A percentile compares a stretch with the other conserved stretches of the same genome.
phyloP scores from a whole-genome alignment of 192 early-diverging fungal species.

The Martensiomyces pterosporus region DNA sequence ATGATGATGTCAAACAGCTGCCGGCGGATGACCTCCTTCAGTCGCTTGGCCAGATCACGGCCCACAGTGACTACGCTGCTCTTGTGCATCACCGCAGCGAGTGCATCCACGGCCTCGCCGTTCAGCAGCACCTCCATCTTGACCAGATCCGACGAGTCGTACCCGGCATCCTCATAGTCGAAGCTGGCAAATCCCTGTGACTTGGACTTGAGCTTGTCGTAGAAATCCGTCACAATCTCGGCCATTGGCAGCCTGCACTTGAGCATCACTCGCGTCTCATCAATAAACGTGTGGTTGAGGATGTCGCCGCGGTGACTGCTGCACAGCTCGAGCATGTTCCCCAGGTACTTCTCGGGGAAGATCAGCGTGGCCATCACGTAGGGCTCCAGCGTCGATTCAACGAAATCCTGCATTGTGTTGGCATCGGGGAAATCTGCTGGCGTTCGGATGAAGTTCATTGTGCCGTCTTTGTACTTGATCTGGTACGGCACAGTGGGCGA shows the following conservation, averaged over 20 bases:
- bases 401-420: constrained; percentile 59
- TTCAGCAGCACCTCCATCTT: constrained; percentile 92
- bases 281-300: constrained; percentile 82
- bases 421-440: constrained; percentile 89
- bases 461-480: constrained; percentile 46
- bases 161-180: constrained; percentile 95
- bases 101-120: constrained; percentile 85
- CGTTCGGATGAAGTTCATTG: constrained; percentile 60
- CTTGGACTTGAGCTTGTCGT: constrained; percentile 87
- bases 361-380: constrained; percentile 91
- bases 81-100: constrained; percentile 84
- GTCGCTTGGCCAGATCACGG: constrained; percentile 74
- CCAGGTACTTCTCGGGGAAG: constrained; percentile 78
- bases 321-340: constrained; percentile 71
- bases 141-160: constrained; percentile 80
- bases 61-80: constrained; percentile 64
- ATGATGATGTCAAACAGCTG: constrained; percentile 95
- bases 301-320: constrained; percentile 72
- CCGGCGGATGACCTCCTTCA: constrained; percentile 78
- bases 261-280: constrained; percentile 78
- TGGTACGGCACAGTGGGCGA: constrained; percentile 88
- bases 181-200: constrained; percentile 82
- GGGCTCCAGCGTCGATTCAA: constrained; percentile 76
- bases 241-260: constrained; percentile 86
- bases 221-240: constrained; percentile 94